Evolutionary conservation across 2,329 filamentous ascomycete genomes (phyloP), one percentile per base, ranked within the genome.

Genomic region (Verticillium albo-atrum): DNA sequence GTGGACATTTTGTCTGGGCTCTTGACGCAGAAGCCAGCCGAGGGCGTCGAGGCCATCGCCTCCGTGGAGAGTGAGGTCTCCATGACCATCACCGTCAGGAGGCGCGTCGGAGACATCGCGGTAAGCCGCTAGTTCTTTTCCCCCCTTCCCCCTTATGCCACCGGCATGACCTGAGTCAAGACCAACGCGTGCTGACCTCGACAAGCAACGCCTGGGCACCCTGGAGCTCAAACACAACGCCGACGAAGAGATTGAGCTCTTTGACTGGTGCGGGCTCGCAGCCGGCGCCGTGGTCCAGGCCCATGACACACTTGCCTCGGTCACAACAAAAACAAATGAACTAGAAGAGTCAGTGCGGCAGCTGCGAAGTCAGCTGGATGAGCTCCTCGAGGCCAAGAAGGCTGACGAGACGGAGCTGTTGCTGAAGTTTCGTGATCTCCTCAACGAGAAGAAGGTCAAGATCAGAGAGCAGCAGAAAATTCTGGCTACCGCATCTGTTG

Each of bases 381-480:
- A 90, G 65, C 80, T 93, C 17, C 79, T 88, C 54, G 78, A 79
- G 58, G 79, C 85, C 15, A 92, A 92, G 69, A 79, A 83, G 54
- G 82, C 84, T 20, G 82, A 91, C 62, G 89, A 93, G 71, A 79
- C 80, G 1, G 80, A 81, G 20, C 74, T 93, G 59, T 73, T 93
- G 1, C 82, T 84, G 61, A 91, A 91, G 69, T 91, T 91, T 66
- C 82, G 84, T 58, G 78, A 84, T 58, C 76, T 94, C 2, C 75
- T 93, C 1, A 93, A 93, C 66, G 85, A 89, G 70, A 94, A 94
- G 76, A 93, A 93, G 72, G 77, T 88, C 57, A 92, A 90, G 73
- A 92, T 93, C 55, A 77, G 90, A 51, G 84, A 92, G 66, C 89
- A 92, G 72, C 86, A 89, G 66, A 81, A 83, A 42, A 73, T 89